Conservation (phyloP, 768 basidiomycete genomes). For the Piloderma croceum region DNA sequence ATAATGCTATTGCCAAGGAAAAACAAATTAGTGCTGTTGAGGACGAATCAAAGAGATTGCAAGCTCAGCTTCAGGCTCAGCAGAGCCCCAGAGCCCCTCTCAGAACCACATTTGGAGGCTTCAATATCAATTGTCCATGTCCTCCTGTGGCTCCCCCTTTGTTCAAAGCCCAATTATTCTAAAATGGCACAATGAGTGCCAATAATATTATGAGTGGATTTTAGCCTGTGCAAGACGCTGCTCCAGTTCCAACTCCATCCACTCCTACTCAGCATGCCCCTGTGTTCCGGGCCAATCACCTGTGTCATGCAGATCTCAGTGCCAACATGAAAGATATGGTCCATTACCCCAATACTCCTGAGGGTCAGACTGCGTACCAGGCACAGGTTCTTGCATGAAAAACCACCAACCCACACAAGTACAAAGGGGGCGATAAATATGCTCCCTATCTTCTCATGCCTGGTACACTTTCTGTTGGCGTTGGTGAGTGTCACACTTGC, state of each 20-base stretch:
- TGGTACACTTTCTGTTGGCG: constrained; percentile 13
- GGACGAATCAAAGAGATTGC: neutral
- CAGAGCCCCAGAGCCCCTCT: neutral
- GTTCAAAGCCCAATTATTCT: neutral
- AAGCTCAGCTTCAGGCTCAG: neutral
- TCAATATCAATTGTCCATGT: neutral
- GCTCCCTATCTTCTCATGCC: constrained; percentile 19
- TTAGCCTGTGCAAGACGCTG: neutral
- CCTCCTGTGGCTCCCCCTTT: neutral
- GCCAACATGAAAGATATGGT: neutral
- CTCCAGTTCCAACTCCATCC: too few relatives aligned
- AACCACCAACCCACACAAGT: neutral
- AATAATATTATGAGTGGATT: neutral
- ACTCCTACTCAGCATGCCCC: neutral
- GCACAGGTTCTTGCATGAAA: neutral
- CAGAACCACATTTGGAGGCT: neutral
- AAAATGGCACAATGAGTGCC: neutral
- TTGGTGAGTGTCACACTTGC: constrained; percentile 19
- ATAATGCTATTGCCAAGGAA: neutral
- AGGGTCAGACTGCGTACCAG: constrained; percentile 9
- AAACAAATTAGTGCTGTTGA: neutral
- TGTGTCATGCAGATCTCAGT: neutral
- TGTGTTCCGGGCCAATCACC: neutral
- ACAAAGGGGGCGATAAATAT: neutral
- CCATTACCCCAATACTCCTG: constrained; percentile 14